Conservation (phyloP, 2,329 filamentous ascomycete genomes). For the Hypomyces rosellus region DNA sequence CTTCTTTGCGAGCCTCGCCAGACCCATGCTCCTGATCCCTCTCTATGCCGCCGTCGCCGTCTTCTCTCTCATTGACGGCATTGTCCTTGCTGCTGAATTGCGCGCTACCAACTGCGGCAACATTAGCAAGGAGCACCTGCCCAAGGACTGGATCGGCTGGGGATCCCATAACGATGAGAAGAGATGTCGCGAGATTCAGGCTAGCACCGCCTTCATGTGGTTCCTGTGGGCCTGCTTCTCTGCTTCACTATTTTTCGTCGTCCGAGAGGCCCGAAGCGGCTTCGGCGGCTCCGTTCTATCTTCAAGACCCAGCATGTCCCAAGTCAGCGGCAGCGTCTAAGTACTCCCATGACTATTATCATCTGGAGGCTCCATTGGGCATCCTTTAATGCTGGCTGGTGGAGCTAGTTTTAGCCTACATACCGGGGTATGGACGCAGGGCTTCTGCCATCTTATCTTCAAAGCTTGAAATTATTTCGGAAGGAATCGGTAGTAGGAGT, state of each 20-base stretch:
- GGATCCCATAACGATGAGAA: conserved; percentile 53
- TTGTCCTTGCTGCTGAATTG: conserved; percentile 66
- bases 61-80: conserved; percentile 64
- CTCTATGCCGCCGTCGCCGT: conserved; percentile 55
- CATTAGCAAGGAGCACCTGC: conserved; percentile 25
- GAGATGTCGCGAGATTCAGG: conserved; percentile 70
- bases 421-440: no score
- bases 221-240: conserved; percentile 63
- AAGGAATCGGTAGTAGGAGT: background rate
- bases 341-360: no score
- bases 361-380: no score
- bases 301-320: conserved; percentile 48
- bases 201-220: conserved; percentile 70
- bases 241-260: conserved; percentile 49
- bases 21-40: conserved; percentile 46
- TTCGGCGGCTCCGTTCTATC: conserved; percentile 36
- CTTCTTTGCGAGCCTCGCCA: conserved; percentile 46
- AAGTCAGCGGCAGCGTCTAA: conserved; percentile 29
- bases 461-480: no score
- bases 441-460: no score
- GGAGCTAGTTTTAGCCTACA: no score
- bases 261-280: conserved; percentile 45
- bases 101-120: conserved; percentile 62
- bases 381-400: no score
- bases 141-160: conserved; percentile 53